Evolutionary conservation across 164 flowering plant species (phyloP).

Genomic region (Protea cynaroides): DNA sequence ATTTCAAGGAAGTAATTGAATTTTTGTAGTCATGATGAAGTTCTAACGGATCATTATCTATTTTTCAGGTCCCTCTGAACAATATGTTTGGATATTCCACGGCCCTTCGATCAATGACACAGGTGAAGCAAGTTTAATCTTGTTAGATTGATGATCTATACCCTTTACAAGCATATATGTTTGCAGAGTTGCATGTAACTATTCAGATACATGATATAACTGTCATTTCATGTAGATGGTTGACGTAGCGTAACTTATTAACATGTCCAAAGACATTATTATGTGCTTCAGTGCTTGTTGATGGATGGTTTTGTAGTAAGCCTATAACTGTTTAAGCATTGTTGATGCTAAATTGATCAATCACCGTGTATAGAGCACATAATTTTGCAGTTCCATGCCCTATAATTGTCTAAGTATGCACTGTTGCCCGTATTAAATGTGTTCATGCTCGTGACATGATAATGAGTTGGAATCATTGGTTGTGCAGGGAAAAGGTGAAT

Average conservation of each 20-base stretch:
- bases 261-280: too few species aligned
- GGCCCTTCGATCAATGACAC: conserved; percentile 96
- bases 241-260: too few species aligned
- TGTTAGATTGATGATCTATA: background rate
- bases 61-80: conserved; percentile 86
- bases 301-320: background rate
- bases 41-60: conserved; percentile 4
- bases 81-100: conserved; percentile 99
- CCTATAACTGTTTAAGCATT: too few species aligned
- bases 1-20: too few species aligned
- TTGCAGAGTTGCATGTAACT: background rate
- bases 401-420: too few species aligned
- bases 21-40: background rate
- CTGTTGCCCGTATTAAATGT: too few species aligned
- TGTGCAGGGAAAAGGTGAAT: conserved; percentile 95
- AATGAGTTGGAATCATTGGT: background rate
- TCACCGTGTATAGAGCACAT: too few species aligned
- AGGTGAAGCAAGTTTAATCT: conserved; percentile 35
- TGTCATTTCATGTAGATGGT: too few species aligned
- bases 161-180: background rate
- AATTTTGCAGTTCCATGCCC: too few species aligned
- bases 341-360: too few species aligned
- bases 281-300: background rate
- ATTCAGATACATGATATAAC: background rate
- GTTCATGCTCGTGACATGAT: too few species aligned